Evolutionary conservation across 805 yeast species (phyloP).

Genomic region (Yamadazyma laniorum): DNA sequence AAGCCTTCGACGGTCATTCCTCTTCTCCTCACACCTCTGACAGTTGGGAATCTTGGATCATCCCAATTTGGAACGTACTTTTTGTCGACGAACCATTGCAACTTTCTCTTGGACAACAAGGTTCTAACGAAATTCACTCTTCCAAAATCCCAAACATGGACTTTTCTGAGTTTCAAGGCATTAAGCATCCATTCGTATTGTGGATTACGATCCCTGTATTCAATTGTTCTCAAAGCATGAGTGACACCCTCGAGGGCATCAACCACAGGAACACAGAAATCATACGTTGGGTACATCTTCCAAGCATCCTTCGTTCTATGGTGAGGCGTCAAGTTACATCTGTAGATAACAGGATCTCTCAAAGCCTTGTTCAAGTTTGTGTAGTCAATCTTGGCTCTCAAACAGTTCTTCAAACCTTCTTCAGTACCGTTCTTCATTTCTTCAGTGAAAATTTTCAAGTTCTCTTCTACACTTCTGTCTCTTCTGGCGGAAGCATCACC

Average conservation of each 20-base stretch:
- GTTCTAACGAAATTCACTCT: constrained; percentile 97
- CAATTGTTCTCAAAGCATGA: constrained; percentile 96
- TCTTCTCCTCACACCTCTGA: constrained; percentile 98
- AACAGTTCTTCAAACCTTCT: constrained; percentile 85
- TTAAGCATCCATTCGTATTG: constrained; percentile 96
- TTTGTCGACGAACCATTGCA: constrained; percentile 98
- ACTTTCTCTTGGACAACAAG: constrained; percentile 90
- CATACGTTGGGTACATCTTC: constrained; percentile 98
- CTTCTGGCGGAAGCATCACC: constrained; percentile 92
- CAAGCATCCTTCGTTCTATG: constrained; percentile 91
- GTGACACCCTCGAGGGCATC: constrained; percentile 97
- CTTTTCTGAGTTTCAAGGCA: constrained; percentile 80
- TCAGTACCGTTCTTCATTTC: constrained; percentile 95
- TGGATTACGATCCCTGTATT: constrained; percentile 97
- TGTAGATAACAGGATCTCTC: constrained; percentile 97
- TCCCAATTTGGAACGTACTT: constrained; percentile 90
- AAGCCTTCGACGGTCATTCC: constrained; percentile 99
- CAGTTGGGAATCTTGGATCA: constrained; percentile 99
- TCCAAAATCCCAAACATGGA: constrained; percentile 96
- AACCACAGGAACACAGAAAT: constrained; percentile 96
- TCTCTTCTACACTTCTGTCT: constrained; percentile 91
- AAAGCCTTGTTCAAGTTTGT: constrained; percentile 89
- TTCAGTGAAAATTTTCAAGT: constrained; percentile 76
- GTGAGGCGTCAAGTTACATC: constrained; percentile 96
- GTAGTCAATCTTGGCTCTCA: constrained; percentile 95